These are phyloP conservation scores for Fagopyrum homotropicum DNA, from an alignment of 148 eudicot genomes.

Conservation along the genomic window DNA sequence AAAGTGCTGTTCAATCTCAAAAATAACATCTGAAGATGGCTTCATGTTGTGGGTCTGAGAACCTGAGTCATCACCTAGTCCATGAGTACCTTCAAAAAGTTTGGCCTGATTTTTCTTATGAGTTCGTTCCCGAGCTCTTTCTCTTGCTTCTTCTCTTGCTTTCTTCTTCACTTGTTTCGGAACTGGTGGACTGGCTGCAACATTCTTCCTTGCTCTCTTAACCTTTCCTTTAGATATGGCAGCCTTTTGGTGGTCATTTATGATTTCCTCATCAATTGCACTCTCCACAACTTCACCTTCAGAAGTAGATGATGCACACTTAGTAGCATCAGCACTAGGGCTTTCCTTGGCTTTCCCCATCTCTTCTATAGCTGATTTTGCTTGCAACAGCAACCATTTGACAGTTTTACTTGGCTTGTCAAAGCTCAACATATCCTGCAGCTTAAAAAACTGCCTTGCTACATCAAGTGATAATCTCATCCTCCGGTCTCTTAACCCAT, in stretches of 20 bases:
- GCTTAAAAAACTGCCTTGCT: conserved; percentile 44
- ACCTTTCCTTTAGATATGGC: not conserved
- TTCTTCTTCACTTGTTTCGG: conserved; percentile 32
- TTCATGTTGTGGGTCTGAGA: not conserved
- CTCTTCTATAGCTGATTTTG: conserved; percentile 42
- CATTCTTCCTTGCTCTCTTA: not conserved
- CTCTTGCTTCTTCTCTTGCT: conserved; percentile 57
- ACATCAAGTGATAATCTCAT: conserved; percentile 68
- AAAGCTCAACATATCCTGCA: conserved; percentile 55
- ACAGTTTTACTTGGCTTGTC: conserved; percentile 64
- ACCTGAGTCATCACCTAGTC: not conserved
- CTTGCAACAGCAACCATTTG: conserved; percentile 47
- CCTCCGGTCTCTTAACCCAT: conserved; percentile 61
- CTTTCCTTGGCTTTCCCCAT: conserved; percentile 15
- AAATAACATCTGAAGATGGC: not conserved
- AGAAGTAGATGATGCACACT: conserved; percentile 35
- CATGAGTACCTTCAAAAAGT: not conserved
- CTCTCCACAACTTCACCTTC: conserved; percentile 36
- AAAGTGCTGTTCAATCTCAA: not conserved
- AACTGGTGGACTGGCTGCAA: not conserved
- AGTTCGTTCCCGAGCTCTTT: conserved; percentile 33
- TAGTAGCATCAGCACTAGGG: conserved; percentile 12
- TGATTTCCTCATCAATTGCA: not conserved
- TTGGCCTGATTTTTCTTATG: not conserved
- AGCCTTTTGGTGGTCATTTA: not conserved